phyloP scores from a whole-genome alignment of 2,329 filamentous ascomycete species.

The Xenosphaeropsis pyriputrescens region DNA sequence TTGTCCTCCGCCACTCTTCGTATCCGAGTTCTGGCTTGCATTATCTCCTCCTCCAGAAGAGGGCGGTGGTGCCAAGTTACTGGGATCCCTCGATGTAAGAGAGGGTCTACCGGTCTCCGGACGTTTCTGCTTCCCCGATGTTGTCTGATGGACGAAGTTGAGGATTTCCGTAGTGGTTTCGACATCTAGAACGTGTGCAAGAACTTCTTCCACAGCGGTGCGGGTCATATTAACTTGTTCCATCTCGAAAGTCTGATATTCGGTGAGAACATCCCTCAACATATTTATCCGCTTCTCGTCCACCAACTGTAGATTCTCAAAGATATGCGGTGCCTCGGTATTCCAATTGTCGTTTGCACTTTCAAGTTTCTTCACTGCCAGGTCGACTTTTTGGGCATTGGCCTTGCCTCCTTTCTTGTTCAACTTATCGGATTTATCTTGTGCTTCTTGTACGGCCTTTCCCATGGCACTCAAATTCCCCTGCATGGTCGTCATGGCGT shows the following conservation, averaged over 20 bases:
- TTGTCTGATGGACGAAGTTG: slow-evolving; percentile 38
- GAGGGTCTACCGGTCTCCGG: slow-evolving; percentile 10
- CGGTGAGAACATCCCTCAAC: slow-evolving; percentile 78
- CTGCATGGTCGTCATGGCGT: slow-evolving; percentile 68
- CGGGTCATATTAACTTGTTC: slow-evolving; percentile 71
- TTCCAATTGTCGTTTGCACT: slow-evolving; percentile 79
- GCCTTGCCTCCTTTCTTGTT: slow-evolving; percentile 64
- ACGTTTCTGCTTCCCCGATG: slow-evolving; percentile 19
- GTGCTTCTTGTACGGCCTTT: slow-evolving; percentile 70
- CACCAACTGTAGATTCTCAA: slow-evolving; percentile 79
- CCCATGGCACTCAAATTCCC: slow-evolving; percentile 69
- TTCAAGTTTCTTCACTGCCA: slow-evolving; percentile 58
- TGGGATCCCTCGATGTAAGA: slow-evolving; percentile 1
- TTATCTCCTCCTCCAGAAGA: slow-evolving; percentile 1
- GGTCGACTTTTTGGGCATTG: slow-evolving; percentile 63
- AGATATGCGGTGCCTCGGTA: slow-evolving; percentile 85
- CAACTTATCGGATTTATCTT: slow-evolving; percentile 76
- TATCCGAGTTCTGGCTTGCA: slow-evolving; percentile 3
- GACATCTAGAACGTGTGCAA: slow-evolving; percentile 74
- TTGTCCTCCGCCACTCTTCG: background rate
- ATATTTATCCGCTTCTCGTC: slow-evolving; percentile 86
- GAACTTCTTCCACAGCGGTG: slow-evolving; percentile 59
- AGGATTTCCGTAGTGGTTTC: slow-evolving; percentile 79
- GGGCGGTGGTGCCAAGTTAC: slow-evolving; percentile 11
- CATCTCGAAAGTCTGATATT: slow-evolving; percentile 83